These are phyloP conservation scores for Polytolypa hystricis DNA, from an alignment of 2,329 filamentous ascomycete species.

Conservation along the genomic window DNA sequence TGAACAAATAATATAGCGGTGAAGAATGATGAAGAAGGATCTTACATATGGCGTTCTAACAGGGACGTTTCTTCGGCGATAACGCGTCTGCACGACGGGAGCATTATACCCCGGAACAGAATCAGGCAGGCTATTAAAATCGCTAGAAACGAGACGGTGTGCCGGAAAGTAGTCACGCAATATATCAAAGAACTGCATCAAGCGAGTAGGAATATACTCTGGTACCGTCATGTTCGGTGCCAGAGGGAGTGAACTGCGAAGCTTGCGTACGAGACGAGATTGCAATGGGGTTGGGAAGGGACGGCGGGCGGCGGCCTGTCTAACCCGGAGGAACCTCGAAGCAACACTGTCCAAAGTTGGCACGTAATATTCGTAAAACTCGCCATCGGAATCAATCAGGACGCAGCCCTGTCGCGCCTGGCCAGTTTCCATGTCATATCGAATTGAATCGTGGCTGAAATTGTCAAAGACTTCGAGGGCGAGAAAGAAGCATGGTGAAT, in stretches of 20 bases:
- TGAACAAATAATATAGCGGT: slow-evolving; percentile 6
- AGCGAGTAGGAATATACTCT: slow-evolving; percentile 86
- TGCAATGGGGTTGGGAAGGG: slow-evolving; percentile 34
- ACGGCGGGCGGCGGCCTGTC: slow-evolving; percentile 55
- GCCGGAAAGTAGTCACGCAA: slow-evolving; percentile 78
- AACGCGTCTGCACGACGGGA: slow-evolving; percentile 92
- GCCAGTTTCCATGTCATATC: slow-evolving; percentile 75
- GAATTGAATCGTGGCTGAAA: slow-evolving; percentile 87
- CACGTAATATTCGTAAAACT: slow-evolving; percentile 92
- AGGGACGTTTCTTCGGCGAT: slow-evolving; percentile 73
- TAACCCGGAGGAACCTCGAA: slow-evolving; percentile 70
- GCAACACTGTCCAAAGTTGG: slow-evolving; percentile 71
- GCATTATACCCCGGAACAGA: slow-evolving; percentile 75
- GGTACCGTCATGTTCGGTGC: slow-evolving; percentile 65
- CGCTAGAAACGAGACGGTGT: slow-evolving; percentile 77
- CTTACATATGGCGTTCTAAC: slow-evolving; percentile 81
- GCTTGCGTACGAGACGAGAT: slow-evolving; percentile 44
- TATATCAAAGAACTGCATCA: slow-evolving; percentile 96
- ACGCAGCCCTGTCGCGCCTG: slow-evolving; percentile 79
- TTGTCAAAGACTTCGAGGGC: slow-evolving; percentile 98
- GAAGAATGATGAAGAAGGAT: slow-evolving; percentile 9
- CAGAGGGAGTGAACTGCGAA: slow-evolving; percentile 58
- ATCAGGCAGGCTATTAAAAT: slow-evolving; percentile 81
- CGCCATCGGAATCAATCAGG: slow-evolving; percentile 70
- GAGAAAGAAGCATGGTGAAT: slow-evolving; percentile 91